These are phyloP conservation scores for Solanum pennellii DNA, from an alignment of 257 asterid species.

Conservation along the genomic window DNA sequence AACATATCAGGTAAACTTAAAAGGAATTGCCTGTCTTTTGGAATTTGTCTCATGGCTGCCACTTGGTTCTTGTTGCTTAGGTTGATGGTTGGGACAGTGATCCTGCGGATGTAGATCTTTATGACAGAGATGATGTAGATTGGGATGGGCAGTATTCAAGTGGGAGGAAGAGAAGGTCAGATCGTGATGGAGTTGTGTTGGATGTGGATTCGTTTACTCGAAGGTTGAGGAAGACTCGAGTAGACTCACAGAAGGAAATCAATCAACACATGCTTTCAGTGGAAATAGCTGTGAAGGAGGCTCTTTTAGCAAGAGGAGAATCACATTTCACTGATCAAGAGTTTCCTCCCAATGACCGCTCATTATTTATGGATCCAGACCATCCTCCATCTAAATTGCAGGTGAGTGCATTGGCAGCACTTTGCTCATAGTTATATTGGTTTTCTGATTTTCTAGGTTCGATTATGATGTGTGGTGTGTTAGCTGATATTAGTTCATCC, in stretches of 20 bases:
- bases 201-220: slow-evolving; percentile 91
- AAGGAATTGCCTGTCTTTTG: background rate
- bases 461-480: background rate
- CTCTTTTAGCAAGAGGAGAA: slow-evolving; percentile 92
- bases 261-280: slow-evolving; percentile 92
- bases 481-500: slow-evolving; percentile 3
- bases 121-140: slow-evolving; percentile 93
- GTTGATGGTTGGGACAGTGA: slow-evolving; percentile 99
- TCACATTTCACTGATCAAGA: slow-evolving; percentile 90
- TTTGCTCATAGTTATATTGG: background rate
- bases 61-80: slow-evolving; percentile 21
- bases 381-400: slow-evolving; percentile 82
- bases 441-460: background rate
- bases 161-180: slow-evolving; percentile 91
- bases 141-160: slow-evolving; percentile 99
- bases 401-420: slow-evolving; percentile 24
- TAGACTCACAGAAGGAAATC: slow-evolving; percentile 88
- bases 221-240: slow-evolving; percentile 84
- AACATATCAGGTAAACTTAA: background rate
- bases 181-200: slow-evolving; percentile 61
- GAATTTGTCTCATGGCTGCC: slow-evolving; percentile 1
- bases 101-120: slow-evolving; percentile 98
- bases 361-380: slow-evolving; percentile 82
- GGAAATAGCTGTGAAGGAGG: slow-evolving; percentile 94
- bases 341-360: slow-evolving; percentile 88